Percentiles rank a stretch among this genome's conserved stretches.
Evolutionary conservation across 352 stramenopile genomes (phyloP).

Genomic region (Phytophthora megakarya): DNA sequence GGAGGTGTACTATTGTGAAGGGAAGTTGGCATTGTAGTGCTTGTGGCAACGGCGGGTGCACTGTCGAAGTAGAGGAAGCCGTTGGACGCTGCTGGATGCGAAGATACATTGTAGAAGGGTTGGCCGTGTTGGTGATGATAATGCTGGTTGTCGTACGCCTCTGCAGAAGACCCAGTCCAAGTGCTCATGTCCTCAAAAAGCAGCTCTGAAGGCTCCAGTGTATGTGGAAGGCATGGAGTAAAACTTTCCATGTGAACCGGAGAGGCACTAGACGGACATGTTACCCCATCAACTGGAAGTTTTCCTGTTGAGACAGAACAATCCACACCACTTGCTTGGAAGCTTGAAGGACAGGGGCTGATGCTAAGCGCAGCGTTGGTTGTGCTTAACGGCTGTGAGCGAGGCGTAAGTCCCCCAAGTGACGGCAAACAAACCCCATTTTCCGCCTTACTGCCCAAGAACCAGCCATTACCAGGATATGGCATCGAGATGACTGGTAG

Average conservation of each 20-base stretch:
- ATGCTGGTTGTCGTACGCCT: conserved; percentile 29
- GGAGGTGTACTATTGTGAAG: conserved; percentile 18
- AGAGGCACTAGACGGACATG: conserved; percentile 29
- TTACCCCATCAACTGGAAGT: conserved; percentile 7
- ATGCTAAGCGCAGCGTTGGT: conserved; percentile 16
- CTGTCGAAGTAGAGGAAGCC: conserved; percentile 26
- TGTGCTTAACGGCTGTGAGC: conserved; percentile 10
- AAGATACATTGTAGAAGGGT: conserved; percentile 29
- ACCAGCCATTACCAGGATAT: conserved; percentile 41
- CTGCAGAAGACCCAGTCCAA: conserved; percentile 21
- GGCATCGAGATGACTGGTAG: conserved; percentile 39
- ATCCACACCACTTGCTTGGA: conserved; percentile 9
- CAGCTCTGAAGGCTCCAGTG: conserved; percentile 40
- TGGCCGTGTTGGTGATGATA: conserved; percentile 29
- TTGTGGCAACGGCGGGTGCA: not conserved
- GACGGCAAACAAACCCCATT: conserved; percentile 30
- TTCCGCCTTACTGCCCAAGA: conserved; percentile 29
- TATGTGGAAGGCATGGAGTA: conserved; percentile 37
- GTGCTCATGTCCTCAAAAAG: conserved; percentile 48
- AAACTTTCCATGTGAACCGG: conserved; percentile 54
- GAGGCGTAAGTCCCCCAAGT: conserved; percentile 27
- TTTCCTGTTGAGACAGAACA: conserved; percentile 25
- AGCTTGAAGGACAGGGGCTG: conserved; percentile 24
- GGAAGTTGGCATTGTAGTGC: conserved; percentile 10
- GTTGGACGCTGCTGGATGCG: conserved; percentile 4